phyloP scores from a whole-genome alignment of 2,329 filamentous ascomycete species.

The Teratosphaeria nubilosa region DNA sequence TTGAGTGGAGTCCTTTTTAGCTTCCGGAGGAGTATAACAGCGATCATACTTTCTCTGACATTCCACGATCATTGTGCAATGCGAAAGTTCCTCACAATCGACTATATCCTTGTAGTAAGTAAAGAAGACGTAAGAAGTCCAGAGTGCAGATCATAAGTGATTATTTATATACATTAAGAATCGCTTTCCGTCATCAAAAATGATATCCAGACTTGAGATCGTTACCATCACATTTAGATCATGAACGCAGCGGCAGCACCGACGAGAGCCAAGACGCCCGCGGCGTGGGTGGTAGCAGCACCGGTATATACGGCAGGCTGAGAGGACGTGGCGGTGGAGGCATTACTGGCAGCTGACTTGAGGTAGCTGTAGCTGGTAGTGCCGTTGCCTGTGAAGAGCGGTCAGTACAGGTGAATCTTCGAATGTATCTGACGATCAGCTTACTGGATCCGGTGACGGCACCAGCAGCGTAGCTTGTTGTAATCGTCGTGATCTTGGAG shows the following conservation, averaged over 20 bases:
- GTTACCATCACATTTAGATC: neutral
- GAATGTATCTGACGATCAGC: neutral
- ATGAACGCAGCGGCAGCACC: neutral
- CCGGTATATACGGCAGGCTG: neutral
- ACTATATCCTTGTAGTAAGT: neutral
- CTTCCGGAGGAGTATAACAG: too few relatives aligned
- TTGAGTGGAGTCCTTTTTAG: too few relatives aligned
- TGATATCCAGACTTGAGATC: neutral
- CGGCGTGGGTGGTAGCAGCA: neutral
- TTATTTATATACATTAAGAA: neutral
- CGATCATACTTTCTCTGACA: too few relatives aligned
- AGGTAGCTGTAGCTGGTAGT: neutral
- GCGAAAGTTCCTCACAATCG: neutral
- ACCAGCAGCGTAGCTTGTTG: neutral
- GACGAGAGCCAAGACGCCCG: neutral
- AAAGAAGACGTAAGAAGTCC: neutral
- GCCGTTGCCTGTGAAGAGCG: neutral
- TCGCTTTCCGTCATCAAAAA: neutral
- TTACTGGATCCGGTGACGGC: neutral
- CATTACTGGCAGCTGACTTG: neutral
- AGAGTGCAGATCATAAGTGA: neutral
- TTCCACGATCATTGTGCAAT: neutral
- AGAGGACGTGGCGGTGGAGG: neutral
- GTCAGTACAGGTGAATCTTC: neutral
- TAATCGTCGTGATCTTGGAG: neutral